Evolutionary conservation across 2,329 filamentous ascomycete species (phyloP), one percentile per base, ranked within the genome.

Genomic region (Aspergillus sp.): DNA sequence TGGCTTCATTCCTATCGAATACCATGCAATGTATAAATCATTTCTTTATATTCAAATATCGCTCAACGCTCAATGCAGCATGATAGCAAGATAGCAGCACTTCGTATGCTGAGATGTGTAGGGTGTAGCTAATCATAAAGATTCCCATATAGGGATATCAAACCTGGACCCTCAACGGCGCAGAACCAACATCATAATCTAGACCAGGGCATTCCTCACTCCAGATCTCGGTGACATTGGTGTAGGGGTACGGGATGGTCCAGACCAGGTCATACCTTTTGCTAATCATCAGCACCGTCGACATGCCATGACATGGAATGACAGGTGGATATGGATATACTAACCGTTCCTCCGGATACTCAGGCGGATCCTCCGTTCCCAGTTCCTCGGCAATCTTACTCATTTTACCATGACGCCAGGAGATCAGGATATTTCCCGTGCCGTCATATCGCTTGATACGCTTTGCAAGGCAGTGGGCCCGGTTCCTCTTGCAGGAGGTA

Each of bases 191-290:
- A n/a, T 29, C n/a, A 27, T 46, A 41, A 52, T 63, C 61, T 10
- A 64, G 46, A 1, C 48, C 56, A 29, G 59, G 55, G 44, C 61
- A 64, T 2, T 45, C 34, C 41, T 64, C 61, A 8, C 57, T 59
- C 29, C 44, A 32, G 8, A 60, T 48, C 27, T 53, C 46, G 4
- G 57, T 62, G 30, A 64, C 48, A n/a, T 56, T 55, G 19, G 54
- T 35, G 48, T 60, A 63, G 3, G 61, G 59, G 39, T 48, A 59
- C 4, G 59, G 58, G 35, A 58, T 54, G 1, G 55, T 63, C 61
- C 60, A 64, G 29, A 62, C 58, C 4, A 64, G 34, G 35, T 64
- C 61, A 33, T 56, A 64, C 19, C 61, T 64, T 28, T 29, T 26
- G 39, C 1, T 19, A 19, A 19, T 19, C 19, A 19, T 19, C 19